Percentiles rank a stretch among this genome's conserved stretches.
Evolutionary conservation across 345 rosid species (phyloP).

Genomic region (Arabis alpina): DNA sequence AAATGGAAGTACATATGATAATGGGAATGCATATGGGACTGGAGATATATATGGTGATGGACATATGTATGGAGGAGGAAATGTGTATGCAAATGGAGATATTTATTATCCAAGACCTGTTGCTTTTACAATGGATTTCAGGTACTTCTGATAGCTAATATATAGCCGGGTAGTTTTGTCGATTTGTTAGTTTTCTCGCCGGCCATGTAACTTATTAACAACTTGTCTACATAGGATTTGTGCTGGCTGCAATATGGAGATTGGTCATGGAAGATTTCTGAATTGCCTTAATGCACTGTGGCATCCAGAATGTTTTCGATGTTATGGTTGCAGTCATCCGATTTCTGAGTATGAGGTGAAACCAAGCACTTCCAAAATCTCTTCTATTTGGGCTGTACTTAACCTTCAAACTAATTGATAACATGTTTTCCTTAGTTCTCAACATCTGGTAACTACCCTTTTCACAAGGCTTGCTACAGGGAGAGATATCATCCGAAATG

Average conservation of each 20-base stretch:
- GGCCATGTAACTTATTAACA: constrained; percentile 1
- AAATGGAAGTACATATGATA: constrained; percentile 39
- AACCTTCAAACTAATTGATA: background rate
- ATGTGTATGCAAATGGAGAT: constrained; percentile 49
- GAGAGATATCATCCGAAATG: constrained; percentile 93
- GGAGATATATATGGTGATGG: constrained; percentile 47
- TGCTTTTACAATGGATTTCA: constrained; percentile 68
- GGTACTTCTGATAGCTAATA: constrained; percentile 50
- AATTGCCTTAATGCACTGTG: constrained; percentile 82
- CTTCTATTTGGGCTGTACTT: constrained; percentile 13
- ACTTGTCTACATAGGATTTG: constrained; percentile 66
- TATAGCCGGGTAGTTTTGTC: background rate
- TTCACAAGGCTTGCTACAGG: constrained; percentile 86
- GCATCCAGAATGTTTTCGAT: constrained; percentile 97
- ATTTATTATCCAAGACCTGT: constrained; percentile 57
- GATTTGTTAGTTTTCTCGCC: background rate
- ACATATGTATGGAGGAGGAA: constrained; percentile 45
- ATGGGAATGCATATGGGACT: constrained; percentile 44
- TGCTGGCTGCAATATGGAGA: constrained; percentile 88
- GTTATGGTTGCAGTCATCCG: constrained; percentile 78
- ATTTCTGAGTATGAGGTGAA: constrained; percentile 91
- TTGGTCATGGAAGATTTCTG: constrained; percentile 85
- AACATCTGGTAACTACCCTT: constrained; percentile 79
- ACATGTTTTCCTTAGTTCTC: constrained; percentile 62
- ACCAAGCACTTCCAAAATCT: constrained; percentile 10